These are phyloP conservation scores for Gossypium raimondii DNA, from an alignment of 345 rosid species.

Conservation along the genomic window DNA sequence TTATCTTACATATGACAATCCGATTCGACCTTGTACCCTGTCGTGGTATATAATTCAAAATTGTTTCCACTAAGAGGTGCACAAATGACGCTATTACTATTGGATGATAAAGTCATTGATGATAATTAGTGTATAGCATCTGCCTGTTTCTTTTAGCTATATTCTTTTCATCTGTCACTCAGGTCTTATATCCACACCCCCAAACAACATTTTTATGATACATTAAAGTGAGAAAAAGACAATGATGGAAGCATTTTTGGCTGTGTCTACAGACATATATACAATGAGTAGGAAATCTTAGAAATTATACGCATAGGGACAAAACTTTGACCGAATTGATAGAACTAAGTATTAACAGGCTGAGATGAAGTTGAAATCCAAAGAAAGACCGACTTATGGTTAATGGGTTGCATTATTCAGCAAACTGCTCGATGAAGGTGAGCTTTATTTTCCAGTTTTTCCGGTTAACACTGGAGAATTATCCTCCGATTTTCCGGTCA, in stretches of 20 bases:
- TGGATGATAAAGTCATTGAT: background rate
- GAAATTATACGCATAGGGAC: background rate
- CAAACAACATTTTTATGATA: background rate
- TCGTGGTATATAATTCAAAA: no score
- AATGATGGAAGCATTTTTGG: background rate
- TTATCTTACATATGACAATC: background rate
- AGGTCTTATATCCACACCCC: background rate
- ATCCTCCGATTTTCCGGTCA: slow-evolving; percentile 23
- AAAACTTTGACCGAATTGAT: slow-evolving; percentile 8
- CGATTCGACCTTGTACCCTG: no score
- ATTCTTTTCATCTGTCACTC: background rate
- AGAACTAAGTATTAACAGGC: background rate
- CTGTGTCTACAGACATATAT: background rate
- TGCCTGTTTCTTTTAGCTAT: background rate
- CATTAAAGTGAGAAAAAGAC: background rate
- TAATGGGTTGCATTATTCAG: slow-evolving; percentile 25
- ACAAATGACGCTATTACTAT: background rate
- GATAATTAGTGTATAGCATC: background rate
- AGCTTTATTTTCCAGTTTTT: no score
- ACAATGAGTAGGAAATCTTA: background rate
- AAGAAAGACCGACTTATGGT: slow-evolving; percentile 11
- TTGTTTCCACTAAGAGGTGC: no score
- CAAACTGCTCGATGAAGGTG: slow-evolving; percentile 48
- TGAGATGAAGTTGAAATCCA: background rate
- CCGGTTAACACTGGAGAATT: slow-evolving; percentile 41